Evolutionary conservation across 345 rosid genomes (phyloP), one percentile per base, ranked within the genome.

Genomic region (Euphorbia tirucalli): DNA sequence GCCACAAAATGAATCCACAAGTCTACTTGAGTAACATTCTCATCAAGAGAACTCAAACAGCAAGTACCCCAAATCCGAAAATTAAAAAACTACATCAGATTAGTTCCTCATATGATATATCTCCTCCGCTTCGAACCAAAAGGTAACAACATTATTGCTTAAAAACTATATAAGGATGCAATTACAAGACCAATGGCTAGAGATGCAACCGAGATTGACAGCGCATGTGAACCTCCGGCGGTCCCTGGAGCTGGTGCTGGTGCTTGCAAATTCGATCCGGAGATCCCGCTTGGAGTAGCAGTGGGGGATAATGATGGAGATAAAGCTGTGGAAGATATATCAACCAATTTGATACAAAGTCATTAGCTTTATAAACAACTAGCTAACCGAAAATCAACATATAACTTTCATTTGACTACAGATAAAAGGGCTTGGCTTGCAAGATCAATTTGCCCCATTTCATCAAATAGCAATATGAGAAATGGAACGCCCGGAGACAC

Each of bases 241-340:
- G 15, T 37, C 19, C 76, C 83, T 3, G 84, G 84, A 60, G 88
- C 11, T 61, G 48, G 48, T 61, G 83, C 74, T 11, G 85, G 86
- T 0, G 84, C 78, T 18, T 2, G 55, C 15, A 27, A 68, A 13
- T 49, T 67, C 3, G 64, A 63, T 44, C 79, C 77, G 5, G 58
- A 15, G n/a, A 19, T 4, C 44, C 41, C 25, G 1, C 69, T 14
- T 5, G 83, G 80, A 31, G 69, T 73, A 19, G 68, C 65, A 11
- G 80, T 70, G n/a, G 48, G 28, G 1, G 74, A 1, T 7, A 50
- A 16, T 50, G 77, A 19, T 70, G 83, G 82, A n/a, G 78, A 28
- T 52, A 27, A 3, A 52, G 66, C 85, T 85, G 72, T 70, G 68
- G 41, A 4, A 44, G 5, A 59, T 16, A 65, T 16, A 65, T 14